These are phyloP conservation scores for Candida frijolesensis DNA, from an alignment of 1,139 yeast genomes.

Conservation along the genomic window DNA sequence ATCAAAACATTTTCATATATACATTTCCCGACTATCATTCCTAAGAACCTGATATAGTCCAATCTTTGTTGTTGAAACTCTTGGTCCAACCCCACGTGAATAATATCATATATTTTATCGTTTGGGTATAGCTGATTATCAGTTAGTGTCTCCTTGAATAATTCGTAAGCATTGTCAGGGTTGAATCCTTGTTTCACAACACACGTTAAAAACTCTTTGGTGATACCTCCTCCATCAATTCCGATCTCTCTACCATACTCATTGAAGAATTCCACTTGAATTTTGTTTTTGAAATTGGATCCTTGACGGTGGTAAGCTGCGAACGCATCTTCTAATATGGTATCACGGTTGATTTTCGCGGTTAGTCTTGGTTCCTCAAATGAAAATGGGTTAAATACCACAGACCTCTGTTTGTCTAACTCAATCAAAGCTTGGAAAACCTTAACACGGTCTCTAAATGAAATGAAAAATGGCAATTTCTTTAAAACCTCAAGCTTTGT, in stretches of 20 bases:
- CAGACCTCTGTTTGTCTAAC: constrained; percentile 43
- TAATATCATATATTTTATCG: constrained; percentile 51
- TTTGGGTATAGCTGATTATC: constrained; percentile 73
- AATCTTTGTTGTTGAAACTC: constrained; percentile 36
- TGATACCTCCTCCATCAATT: constrained; percentile 95
- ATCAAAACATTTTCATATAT: constrained; percentile 81
- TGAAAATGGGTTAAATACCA: constrained; percentile 15
- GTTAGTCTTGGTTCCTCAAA: constrained; percentile 25
- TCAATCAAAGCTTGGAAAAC: constrained; percentile 69
- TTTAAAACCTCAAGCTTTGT: constrained; percentile 52
- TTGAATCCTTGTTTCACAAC: constrained; percentile 71
- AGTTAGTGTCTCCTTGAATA: constrained; percentile 48
- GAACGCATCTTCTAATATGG: constrained; percentile 74
- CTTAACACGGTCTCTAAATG: constrained; percentile 72
- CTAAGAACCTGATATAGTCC: constrained; percentile 61
- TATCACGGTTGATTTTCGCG: constrained; percentile 69
- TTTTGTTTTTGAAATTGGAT: constrained; percentile 53
- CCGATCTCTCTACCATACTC: constrained; percentile 79
- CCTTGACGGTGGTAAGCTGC: constrained; percentile 49
- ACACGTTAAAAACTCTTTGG: constrained; percentile 84
- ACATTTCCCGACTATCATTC: constrained; percentile 86
- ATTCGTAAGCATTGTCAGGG: constrained; percentile 39
- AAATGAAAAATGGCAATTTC: constrained; percentile 75
- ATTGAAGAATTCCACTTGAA: constrained; percentile 69
- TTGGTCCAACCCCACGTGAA: constrained; percentile 26